phyloP scores from a whole-genome alignment of 73 alveolate genomes.

The Blepharisma japonicum region DNA sequence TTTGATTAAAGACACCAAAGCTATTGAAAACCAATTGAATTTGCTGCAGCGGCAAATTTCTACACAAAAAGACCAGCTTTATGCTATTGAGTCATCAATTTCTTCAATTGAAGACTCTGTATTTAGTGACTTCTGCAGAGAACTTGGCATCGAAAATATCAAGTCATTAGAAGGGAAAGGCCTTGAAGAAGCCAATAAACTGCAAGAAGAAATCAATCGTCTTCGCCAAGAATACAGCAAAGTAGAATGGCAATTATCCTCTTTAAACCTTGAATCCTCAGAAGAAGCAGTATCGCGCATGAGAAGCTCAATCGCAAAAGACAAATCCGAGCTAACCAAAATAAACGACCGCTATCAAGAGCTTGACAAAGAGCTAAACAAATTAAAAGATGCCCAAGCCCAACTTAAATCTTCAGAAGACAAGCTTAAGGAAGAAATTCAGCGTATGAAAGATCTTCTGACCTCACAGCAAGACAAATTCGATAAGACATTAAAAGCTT shows the following conservation, averaged over 20 bases:
- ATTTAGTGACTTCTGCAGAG: conserved; percentile 63
- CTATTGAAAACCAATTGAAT: too few species aligned
- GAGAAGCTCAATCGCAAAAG: conserved; percentile 40
- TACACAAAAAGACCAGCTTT: too few species aligned
- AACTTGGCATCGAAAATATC: conserved; percentile 45
- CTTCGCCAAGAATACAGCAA: conserved; percentile 41
- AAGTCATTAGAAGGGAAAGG: conserved; percentile 65
- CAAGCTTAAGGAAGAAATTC: conserved; percentile 44
- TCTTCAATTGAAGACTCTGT: conserved; percentile 42
- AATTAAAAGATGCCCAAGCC: conserved; percentile 36
- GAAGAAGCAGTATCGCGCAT: conserved; percentile 48
- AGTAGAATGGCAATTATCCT: conserved; percentile 28
- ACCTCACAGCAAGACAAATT: conserved; percentile 35
- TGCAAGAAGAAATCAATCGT: conserved; percentile 29
- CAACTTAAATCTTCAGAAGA: conserved; percentile 47
- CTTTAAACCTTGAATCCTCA: conserved; percentile 46
- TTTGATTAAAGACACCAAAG: too few species aligned
- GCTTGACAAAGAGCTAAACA: conserved; percentile 47
- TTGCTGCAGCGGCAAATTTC: too few species aligned
- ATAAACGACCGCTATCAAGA: conserved; percentile 40
- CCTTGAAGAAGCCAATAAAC: conserved; percentile 47
- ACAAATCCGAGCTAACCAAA: conserved; percentile 47
- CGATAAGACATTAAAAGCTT: conserved; percentile 39
- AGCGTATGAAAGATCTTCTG: conserved; percentile 50
- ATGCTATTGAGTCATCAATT: too few species aligned